phyloP scores from a whole-genome alignment of 1,284 basidiomycete species.

The Boletellus deceptivus region DNA sequence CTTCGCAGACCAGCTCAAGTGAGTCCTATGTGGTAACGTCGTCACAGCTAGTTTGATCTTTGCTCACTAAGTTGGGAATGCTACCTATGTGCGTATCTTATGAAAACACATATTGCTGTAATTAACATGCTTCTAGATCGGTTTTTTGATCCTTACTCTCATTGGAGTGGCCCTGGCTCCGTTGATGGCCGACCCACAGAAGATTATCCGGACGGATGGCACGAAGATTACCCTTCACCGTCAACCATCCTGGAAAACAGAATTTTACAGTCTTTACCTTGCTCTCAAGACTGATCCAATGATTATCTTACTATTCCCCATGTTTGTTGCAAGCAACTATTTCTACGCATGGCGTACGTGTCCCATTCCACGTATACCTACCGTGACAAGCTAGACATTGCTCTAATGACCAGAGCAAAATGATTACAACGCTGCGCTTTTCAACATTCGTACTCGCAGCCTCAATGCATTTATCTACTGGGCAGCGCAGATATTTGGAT shows the following conservation, averaged over 20 bases:
- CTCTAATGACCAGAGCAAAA: slow-evolving; percentile 41
- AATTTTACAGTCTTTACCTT: slow-evolving; percentile 51
- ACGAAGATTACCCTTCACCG: slow-evolving; percentile 56
- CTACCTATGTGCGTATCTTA: slow-evolving; percentile 53
- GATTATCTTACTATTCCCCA: slow-evolving; percentile 60
- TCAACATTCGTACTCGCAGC: slow-evolving; percentile 46
- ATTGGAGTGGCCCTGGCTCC: slow-evolving; percentile 65
- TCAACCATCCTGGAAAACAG: slow-evolving; percentile 69
- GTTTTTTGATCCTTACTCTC: slow-evolving; percentile 66
- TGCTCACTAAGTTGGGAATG: slow-evolving; percentile 46
- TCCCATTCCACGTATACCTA: not conserved
- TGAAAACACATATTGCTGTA: not conserved
- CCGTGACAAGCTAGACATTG: slow-evolving; percentile 1
- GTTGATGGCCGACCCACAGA: slow-evolving; percentile 64
- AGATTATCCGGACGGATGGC: slow-evolving; percentile 73
- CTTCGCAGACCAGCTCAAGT: slow-evolving; percentile 25
- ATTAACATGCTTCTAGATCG: slow-evolving; percentile 47
- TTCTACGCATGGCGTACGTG: slow-evolving; percentile 51
- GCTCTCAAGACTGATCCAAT: slow-evolving; percentile 55
- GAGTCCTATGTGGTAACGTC: slow-evolving; percentile 4
- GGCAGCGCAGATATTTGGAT: slow-evolving; percentile 40
- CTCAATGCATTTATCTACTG: slow-evolving; percentile 41
- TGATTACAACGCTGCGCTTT: slow-evolving; percentile 50
- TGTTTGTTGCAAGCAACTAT: slow-evolving; percentile 76
- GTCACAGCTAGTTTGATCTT: slow-evolving; percentile 5